phyloP scores from a whole-genome alignment of 495 filamentous ascomycete species.

The Parathielavia hyrcaniae region DNA sequence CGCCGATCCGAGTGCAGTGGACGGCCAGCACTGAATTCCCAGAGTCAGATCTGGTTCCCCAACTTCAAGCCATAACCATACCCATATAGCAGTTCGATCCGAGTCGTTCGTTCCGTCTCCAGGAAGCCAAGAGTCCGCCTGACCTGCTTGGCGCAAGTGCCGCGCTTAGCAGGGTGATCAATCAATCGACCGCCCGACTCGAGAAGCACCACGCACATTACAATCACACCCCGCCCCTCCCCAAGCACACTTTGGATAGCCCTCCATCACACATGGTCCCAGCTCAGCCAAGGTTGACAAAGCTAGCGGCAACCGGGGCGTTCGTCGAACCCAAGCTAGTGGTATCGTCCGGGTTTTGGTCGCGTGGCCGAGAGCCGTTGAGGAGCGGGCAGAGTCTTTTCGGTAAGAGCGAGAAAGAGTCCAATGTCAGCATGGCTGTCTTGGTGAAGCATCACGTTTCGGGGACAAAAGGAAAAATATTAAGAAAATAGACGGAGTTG shows the following conservation, averaged over 20 bases:
- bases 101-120: no score
- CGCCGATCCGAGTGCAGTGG: no score
- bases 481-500: not conserved
- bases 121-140: no score
- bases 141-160: no score
- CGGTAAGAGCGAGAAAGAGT: not conserved
- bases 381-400: slow-evolving; percentile 79
- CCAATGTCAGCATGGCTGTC: slow-evolving; percentile 32
- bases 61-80: no score
- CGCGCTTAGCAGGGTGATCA: not conserved
- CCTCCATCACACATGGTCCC: not conserved
- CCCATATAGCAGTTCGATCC: no score
- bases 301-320: slow-evolving; percentile 36
- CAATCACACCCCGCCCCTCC: not conserved
- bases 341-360: slow-evolving; percentile 50
- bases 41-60: no score
- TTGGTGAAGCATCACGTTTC: no score
- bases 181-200: not conserved
- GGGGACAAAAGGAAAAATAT: not conserved
- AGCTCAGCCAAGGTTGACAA: slow-evolving; percentile 20
- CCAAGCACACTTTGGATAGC: not conserved
- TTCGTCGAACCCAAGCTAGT: slow-evolving; percentile 50
- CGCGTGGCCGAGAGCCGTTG: slow-evolving; percentile 74
- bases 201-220: not conserved
- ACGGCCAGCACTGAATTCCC: no score